Base-by-base conservation (phyloP, 1,284 basidiomycete species). In the Inonotus hispidus region DNA sequence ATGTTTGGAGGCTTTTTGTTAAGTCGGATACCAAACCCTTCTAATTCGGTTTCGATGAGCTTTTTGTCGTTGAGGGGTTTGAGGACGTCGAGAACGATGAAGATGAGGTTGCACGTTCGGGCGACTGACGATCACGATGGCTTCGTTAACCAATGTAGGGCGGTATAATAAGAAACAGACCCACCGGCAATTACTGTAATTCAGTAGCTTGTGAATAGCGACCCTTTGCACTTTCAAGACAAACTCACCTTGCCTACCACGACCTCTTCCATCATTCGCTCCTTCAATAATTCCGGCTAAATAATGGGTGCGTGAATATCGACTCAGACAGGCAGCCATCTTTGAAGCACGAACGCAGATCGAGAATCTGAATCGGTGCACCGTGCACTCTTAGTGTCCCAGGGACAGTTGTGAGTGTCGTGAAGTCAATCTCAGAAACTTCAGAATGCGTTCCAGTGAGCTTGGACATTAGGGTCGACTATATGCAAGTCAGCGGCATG, bases 341-440 rank as follows among this genome's bases (percentile, higher is more conserved):
- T 47, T n/a, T 45, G 49, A 25, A 32, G 19, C 6, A 78, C 89
- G 71, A 69, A 90, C 89, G 91, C 63, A 95, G 75, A 78, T 92
- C 89, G 5, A 92, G 77, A 65, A 92, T 92, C 67, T 93, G 90
- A 69, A 97, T 93, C 39, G 92, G 92, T 41, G 95, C 93, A n/a
- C 94, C 93, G 65, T 94, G 92, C 1, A 97, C 92, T 72, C 92
- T 93, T 65, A 99, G 74, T 1, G 96, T 98, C 52, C 97, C 97
- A 6, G 97, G 97, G 1, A 99, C 95, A 35, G 92, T 95, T 1
- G 90, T 92, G 32, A 92, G 83, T 13, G 90, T 93, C 1, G 97
- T 99, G 78, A 99, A 99, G 73, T 99, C 96, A 71, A 99, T 99
- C 65, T 92, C 95, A 6, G 97, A 98, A n/a, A 90, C 89, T 75